These are phyloP conservation scores for Globisporangium heterothallicum DNA, from an alignment of 352 stramenopile genomes.

Conservation along the genomic window DNA sequence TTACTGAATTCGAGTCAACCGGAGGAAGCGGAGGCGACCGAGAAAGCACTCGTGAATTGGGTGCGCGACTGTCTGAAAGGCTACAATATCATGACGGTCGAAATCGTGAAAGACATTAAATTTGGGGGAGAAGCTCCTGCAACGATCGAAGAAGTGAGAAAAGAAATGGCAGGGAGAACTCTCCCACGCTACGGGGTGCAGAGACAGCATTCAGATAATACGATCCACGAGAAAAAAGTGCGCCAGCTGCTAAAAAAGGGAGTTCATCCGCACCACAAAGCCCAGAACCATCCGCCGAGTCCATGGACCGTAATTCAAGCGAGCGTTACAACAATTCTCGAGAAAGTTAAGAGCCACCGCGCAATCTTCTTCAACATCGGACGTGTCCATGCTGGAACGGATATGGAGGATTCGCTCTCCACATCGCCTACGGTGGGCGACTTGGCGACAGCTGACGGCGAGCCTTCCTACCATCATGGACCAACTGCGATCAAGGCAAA, in stretches of 20 bases:
- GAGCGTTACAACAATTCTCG: background rate
- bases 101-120: constrained; percentile 71
- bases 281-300: background rate
- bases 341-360: background rate
- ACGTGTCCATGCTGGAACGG: constrained; percentile 7
- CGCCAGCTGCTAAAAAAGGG: constrained; percentile 32
- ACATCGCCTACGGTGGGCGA: background rate
- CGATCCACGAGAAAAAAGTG: constrained; percentile 37
- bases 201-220: constrained; percentile 18
- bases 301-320: background rate
- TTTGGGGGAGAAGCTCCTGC: constrained; percentile 21
- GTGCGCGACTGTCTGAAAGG: constrained; percentile 55
- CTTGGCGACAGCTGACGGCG: background rate
- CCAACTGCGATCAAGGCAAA: constrained; percentile 7
- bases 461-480: background rate
- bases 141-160: constrained; percentile 36
- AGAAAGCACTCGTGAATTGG: constrained; percentile 40
- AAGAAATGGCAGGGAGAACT: too few relatives aligned
- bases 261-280: constrained; percentile 6
- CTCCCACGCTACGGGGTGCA: too few relatives aligned
- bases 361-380: constrained; percentile 5
- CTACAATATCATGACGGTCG: constrained; percentile 69
- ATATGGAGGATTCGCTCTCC: background rate
- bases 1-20: constrained; percentile 39
- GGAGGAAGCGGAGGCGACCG: constrained; percentile 32